Evolutionary conservation across 805 yeast species (phyloP), one percentile per base, ranked within the genome.

Genomic region (Zygosaccharomyces lentus): DNA sequence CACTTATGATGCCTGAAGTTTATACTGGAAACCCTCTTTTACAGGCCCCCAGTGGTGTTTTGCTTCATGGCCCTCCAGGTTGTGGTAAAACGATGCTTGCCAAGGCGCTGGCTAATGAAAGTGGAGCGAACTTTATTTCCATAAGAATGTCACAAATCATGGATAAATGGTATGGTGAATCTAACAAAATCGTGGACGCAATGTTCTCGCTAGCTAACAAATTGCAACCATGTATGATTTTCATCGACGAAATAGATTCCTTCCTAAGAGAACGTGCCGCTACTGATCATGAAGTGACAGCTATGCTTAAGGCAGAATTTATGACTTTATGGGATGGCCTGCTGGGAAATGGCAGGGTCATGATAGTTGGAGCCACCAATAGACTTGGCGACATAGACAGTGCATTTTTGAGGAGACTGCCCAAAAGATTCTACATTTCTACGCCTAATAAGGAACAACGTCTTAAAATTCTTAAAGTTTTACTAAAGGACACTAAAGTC

Each of bases 291-390:
- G 99, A 91, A 67, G 89, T 87, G n/a, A 89, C 96, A 25, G 87
- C 96, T 0, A 83, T 84, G 77, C 72, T 91, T 51, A 91, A 91
- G 67, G 96, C 98, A 0, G 98, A 91, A 66, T 93, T 91, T 60
- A 91, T 91, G 97, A 88, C 96, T 0, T 70, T 91, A 41, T 91
- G 98, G 98, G 99, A 91, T 65, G 99, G 99, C 0, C 71, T 91
- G 26, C 68, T 77, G 6, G 76, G 85, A 8, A 78, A 82, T 48
- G 95, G 96, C 1, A 74, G 96, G 38, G 77, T 93, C 4, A 70
- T 91, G 70, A 88, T 91, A 2, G 76, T 91, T 57, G 99, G 98
- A 2, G 98, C 98, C 8, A 91, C 99, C 0, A 91, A 91, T 64
- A 74, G 99, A 53, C 89, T 93, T 34, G 77, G 78, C 49, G 99